These are phyloP conservation scores for Diplotaxis tenuifolia DNA, from an alignment of 345 rosid genomes.

Conservation along the genomic window DNA sequence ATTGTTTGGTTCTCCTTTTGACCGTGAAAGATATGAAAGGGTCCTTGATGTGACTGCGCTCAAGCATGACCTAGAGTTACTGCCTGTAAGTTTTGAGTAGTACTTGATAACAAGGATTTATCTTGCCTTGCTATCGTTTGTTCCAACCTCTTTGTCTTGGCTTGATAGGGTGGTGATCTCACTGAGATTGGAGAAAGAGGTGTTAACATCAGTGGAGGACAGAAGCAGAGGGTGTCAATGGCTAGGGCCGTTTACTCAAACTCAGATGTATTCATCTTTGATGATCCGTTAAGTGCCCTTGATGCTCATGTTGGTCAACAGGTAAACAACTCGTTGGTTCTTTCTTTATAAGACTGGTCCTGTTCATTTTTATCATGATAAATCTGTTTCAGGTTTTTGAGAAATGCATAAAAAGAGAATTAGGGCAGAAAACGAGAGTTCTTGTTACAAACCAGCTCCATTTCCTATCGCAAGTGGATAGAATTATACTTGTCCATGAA, in stretches of 20 bases:
- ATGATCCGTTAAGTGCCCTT: slow-evolving; percentile 80
- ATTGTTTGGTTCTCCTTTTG: slow-evolving; percentile 53
- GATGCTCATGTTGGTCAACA: slow-evolving; percentile 93
- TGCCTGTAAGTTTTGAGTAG: slow-evolving; percentile 37
- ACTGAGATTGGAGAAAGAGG: slow-evolving; percentile 89
- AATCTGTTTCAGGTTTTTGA: slow-evolving; percentile 76
- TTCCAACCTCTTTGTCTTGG: slow-evolving; percentile 26
- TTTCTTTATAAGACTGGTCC: neutral
- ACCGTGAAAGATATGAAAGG: slow-evolving; percentile 42
- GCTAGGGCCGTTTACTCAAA: slow-evolving; percentile 73
- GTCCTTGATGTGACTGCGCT: slow-evolving; percentile 63
- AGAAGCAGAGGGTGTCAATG: slow-evolving; percentile 79
- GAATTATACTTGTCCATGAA: slow-evolving; percentile 87
- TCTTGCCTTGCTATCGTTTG: slow-evolving; percentile 21
- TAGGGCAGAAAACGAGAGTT: slow-evolving; percentile 82
- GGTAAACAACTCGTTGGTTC: slow-evolving; percentile 44
- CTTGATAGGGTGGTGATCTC: slow-evolving; percentile 58
- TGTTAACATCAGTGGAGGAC: slow-evolving; percentile 85
- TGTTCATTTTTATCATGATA: slow-evolving; percentile 13
- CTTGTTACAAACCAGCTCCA: slow-evolving; percentile 99
- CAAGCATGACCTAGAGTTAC: slow-evolving; percentile 53
- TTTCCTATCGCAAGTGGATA: slow-evolving; percentile 94
- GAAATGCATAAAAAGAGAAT: slow-evolving; percentile 82
- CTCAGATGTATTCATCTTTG: slow-evolving; percentile 70
- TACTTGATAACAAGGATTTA: slow-evolving; percentile 7